phyloP scores from a whole-genome alignment of 2,329 filamentous ascomycete species.

The Clonostachys rhizophaga region DNA sequence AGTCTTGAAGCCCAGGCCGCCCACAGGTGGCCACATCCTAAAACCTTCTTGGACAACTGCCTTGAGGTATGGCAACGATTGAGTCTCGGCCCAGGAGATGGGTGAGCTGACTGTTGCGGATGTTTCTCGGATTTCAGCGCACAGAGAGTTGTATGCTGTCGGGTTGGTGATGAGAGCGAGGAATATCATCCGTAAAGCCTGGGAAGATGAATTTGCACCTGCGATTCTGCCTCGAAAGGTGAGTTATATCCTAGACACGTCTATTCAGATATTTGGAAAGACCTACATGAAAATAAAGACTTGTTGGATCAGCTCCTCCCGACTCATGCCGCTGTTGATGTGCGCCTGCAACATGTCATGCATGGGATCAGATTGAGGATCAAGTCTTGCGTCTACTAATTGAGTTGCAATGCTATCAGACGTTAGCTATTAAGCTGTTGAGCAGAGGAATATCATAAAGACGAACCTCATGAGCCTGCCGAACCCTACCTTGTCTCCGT shows the following conservation, averaged over 20 bases:
- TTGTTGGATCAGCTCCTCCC: too few relatives aligned
- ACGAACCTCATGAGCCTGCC: constrained; percentile 11
- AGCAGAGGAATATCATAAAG: constrained; percentile 19
- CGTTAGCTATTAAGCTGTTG: too few relatives aligned
- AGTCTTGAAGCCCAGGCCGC: constrained; percentile 36
- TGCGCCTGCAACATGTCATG: too few relatives aligned
- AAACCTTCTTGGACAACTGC: constrained; percentile 53
- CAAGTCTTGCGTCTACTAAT: too few relatives aligned
- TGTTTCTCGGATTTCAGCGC: constrained; percentile 37
- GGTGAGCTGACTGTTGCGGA: constrained; percentile 19
- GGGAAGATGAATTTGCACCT: constrained; percentile 56
- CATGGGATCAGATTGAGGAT: too few relatives aligned
- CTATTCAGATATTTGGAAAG: too few relatives aligned
- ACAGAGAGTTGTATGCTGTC: constrained; percentile 30
- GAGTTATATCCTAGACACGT: too few relatives aligned
- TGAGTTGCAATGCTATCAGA: too few relatives aligned
- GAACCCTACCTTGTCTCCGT: constrained; percentile 29
- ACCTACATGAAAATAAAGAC: too few relatives aligned
- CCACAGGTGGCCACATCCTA: constrained; percentile 50
- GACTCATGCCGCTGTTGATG: too few relatives aligned
- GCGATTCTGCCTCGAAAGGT: constrained; percentile 35
- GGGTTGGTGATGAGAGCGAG: constrained; percentile 43
- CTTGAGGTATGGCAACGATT: constrained; percentile 47
- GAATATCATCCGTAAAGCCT: constrained; percentile 43
- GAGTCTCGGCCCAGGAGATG: constrained; percentile 40